Percentiles rank a stretch among this genome's conserved stretches.
Evolutionary conservation across 345 rosid species (phyloP).

Genomic region (Melaleuca alternifolia): DNA sequence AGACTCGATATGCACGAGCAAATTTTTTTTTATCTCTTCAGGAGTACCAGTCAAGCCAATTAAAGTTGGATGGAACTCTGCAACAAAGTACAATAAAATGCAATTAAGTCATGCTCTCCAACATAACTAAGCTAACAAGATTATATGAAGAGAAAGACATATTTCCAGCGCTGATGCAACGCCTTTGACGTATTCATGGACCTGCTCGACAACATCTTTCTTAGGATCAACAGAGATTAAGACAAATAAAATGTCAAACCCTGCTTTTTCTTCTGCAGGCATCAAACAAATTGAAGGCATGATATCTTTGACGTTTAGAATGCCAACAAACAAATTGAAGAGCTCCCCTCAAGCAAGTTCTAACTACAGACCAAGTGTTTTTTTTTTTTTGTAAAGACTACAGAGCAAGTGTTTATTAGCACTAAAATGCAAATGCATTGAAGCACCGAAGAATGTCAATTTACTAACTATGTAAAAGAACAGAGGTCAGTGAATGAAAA

Average conservation of each 20-base stretch:
- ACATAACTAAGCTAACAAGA: neutral
- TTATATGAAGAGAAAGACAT: neutral
- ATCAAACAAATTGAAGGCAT: neutral
- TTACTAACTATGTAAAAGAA: neutral
- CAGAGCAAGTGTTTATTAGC: neutral
- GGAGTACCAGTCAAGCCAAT: too few species aligned
- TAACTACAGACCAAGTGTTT: neutral
- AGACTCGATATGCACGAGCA: too few species aligned
- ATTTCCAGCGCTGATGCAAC: neutral
- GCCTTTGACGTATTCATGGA: slow-evolving; percentile 91
- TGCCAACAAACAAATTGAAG: neutral
- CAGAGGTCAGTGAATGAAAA: neutral
- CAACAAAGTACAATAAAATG: neutral
- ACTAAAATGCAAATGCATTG: neutral
- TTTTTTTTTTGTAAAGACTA: too few species aligned
- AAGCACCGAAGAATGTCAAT: neutral
- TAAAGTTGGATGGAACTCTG: too few species aligned
- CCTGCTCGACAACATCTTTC: slow-evolving; percentile 90
- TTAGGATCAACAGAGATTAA: slow-evolving; percentile 96
- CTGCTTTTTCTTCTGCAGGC: slow-evolving; percentile 57
- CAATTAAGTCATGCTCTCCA: neutral
- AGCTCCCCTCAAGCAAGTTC: neutral
- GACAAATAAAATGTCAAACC: slow-evolving; percentile 63
- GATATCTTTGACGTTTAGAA: neutral
- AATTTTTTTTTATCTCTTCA: too few species aligned